Evolutionary conservation across 1,284 basidiomycete genomes (phyloP).

Genomic region (Hemileia vastatrix): DNA sequence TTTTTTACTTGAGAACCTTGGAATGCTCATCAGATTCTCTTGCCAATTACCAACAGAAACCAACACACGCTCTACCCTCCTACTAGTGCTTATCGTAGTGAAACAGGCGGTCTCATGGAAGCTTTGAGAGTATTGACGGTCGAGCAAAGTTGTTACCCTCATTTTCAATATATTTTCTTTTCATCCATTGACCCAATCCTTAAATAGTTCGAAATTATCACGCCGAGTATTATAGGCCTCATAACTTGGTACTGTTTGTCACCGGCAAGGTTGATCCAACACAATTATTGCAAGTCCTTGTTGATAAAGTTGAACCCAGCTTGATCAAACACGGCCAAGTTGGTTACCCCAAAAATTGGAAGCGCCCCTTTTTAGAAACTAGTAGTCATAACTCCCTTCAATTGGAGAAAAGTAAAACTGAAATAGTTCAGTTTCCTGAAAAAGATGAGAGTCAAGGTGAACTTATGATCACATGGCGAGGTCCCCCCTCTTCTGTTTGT

Average conservation of each 20-base stretch:
- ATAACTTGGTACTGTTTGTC: slow-evolving; percentile 79
- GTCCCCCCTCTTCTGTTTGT: slow-evolving; percentile 64
- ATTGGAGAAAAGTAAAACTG: slow-evolving; percentile 53
- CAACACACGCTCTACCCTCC: slow-evolving; percentile 71
- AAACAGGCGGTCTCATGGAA: slow-evolving; percentile 93
- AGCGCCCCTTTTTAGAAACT: slow-evolving; percentile 88
- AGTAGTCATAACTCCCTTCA: slow-evolving; percentile 57
- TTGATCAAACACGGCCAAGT: slow-evolving; percentile 65
- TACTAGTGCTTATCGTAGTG: slow-evolving; percentile 82
- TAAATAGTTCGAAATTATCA: slow-evolving; percentile 86
- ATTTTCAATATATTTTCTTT: background rate
- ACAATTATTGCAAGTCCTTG: slow-evolving; percentile 59
- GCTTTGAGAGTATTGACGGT: slow-evolving; percentile 75
- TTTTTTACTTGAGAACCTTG: too few species aligned
- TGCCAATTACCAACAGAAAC: slow-evolving; percentile 49
- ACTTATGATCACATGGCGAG: slow-evolving; percentile 67
- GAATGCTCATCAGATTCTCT: background rate
- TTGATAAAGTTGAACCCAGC: slow-evolving; percentile 68
- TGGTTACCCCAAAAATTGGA: slow-evolving; percentile 69
- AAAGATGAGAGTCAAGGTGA: slow-evolving; percentile 93
- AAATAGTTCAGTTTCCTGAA: slow-evolving; percentile 88
- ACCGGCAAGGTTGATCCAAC: slow-evolving; percentile 55
- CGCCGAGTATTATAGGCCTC: slow-evolving; percentile 79
- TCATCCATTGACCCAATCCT: too few species aligned
- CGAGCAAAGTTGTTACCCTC: slow-evolving; percentile 63